A percentile compares a stretch with the other conserved stretches of the same genome.
These are phyloP conservation scores for Cryptomeria japonica DNA, from an alignment of 75 land plant genomes.

Conservation along the genomic window DNA sequence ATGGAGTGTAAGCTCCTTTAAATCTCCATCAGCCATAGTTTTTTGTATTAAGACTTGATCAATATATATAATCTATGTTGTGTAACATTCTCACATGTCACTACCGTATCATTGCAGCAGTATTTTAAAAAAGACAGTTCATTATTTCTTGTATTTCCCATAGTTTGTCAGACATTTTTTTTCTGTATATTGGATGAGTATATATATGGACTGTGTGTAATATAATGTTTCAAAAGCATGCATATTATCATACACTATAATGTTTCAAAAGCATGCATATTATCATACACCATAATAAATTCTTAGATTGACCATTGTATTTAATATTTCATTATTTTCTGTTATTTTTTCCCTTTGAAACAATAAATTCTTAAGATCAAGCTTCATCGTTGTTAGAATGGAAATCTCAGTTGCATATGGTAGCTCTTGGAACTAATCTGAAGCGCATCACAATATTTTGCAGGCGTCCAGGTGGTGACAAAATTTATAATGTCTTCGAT, in stretches of 20 bases:
- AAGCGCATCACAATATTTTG: not conserved
- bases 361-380: not conserved
- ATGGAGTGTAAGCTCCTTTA: slow-evolving; percentile 69
- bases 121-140: not conserved
- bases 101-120: not conserved
- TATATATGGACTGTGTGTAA: not conserved
- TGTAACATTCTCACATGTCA: not conserved
- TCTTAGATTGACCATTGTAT: not conserved
- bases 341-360: not conserved
- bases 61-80: not conserved
- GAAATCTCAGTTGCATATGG: not conserved
- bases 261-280: not conserved
- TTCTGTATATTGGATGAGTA: not conserved
- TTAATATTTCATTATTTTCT: not conserved
- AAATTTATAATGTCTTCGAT: slow-evolving; percentile 86
- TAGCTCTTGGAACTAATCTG: not conserved
- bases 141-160: not conserved
- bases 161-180: not conserved
- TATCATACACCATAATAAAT: not conserved
- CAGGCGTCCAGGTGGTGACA: slow-evolving; percentile 98
- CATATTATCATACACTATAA: not conserved
- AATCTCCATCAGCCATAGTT: not conserved
- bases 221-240: not conserved
- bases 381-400: not conserved
- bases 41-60: not conserved